Conservation (phyloP, 2,329 filamentous ascomycete genomes). For the Paraphaeosphaeria sporulosa region DNA sequence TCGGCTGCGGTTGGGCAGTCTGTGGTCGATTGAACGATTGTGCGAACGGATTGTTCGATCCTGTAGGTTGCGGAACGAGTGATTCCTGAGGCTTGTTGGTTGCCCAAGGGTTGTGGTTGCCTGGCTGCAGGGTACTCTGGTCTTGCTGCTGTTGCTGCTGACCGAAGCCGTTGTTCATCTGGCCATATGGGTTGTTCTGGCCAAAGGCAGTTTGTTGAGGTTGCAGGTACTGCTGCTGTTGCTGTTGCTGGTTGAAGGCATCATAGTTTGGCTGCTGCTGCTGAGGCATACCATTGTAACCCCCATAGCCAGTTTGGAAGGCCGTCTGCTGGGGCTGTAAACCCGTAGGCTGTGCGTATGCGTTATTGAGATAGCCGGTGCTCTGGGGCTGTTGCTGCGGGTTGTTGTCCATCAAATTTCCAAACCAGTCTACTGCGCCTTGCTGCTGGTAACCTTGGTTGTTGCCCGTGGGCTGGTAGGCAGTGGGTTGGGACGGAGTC, state of each 20-base stretch:
- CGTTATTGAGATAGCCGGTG: constrained; percentile 72
- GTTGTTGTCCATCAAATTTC: constrained; percentile 85
- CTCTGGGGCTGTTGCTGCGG: constrained; percentile 67
- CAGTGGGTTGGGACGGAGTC: constrained; percentile 66
- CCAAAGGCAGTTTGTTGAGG: constrained; percentile 62
- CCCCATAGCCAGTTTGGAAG: constrained; percentile 73
- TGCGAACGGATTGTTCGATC: constrained; percentile 98
- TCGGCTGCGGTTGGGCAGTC: constrained; percentile 60
- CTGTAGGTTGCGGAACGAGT: constrained; percentile 83
- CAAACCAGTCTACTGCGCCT: constrained; percentile 94
- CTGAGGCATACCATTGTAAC: constrained; percentile 61
- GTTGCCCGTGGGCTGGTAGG: constrained; percentile 84
- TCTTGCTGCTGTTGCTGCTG: constrained; percentile 61
- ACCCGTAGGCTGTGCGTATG: constrained; percentile 81
- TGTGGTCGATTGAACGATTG: constrained; percentile 68
- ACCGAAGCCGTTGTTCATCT: constrained; percentile 43
- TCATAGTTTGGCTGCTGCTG: constrained; percentile 69
- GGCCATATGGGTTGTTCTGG: constrained; percentile 49
- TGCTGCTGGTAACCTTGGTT: constrained; percentile 99
- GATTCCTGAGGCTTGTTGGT: constrained; percentile 65
- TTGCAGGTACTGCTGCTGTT: constrained; percentile 43
- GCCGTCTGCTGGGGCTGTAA: constrained; percentile 68
- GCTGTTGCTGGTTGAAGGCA: constrained; percentile 52
- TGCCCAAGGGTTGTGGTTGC: constrained; percentile 95
- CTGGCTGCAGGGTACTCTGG: constrained; percentile 73